phyloP scores from a whole-genome alignment of 2,329 filamentous ascomycete species.

The Grosmannia clavigera region DNA sequence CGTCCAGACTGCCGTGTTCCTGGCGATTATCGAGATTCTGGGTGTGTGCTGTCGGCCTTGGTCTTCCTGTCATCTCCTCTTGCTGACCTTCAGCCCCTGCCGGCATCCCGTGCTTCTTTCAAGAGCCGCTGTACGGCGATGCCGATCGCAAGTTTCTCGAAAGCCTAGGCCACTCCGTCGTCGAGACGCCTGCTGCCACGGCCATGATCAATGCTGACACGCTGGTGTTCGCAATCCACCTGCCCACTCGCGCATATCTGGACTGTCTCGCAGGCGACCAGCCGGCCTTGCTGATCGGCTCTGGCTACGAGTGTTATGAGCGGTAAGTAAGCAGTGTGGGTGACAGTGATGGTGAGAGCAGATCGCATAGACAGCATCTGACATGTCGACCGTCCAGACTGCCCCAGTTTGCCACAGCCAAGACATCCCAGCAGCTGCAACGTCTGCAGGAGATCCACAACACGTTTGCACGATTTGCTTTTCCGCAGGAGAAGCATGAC shows the following conservation, averaged over 20 bases:
- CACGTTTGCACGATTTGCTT: constrained; percentile 19
- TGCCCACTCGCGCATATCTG: constrained; percentile 42
- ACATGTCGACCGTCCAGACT: neutral
- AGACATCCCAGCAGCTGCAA: neutral
- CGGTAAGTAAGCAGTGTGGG: constrained; percentile 22
- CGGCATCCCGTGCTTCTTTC: constrained; percentile 33
- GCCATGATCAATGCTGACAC: constrained; percentile 32
- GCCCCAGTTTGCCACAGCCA: neutral
- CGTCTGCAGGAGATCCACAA: constrained; percentile 3
- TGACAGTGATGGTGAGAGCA: too few relatives aligned
- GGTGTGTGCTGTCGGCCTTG: constrained; percentile 18
- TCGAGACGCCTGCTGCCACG: constrained; percentile 41
- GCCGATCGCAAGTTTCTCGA: constrained; percentile 39
- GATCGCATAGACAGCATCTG: neutral
- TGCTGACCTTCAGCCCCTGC: neutral
- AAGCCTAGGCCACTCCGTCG: constrained; percentile 38
- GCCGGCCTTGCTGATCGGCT: constrained; percentile 48
- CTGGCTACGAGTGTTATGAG: constrained; percentile 37
- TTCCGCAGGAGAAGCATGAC: constrained; percentile 26
- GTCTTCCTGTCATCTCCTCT: neutral
- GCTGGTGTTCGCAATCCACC: constrained; percentile 51
- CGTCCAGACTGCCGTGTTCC: constrained; percentile 41
- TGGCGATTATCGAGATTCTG: constrained; percentile 31
- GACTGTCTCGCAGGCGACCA: constrained; percentile 30
- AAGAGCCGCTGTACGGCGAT: constrained; percentile 40